A percentile compares a stretch with the other conserved stretches of the same genome.
phyloP scores from a whole-genome alignment of 2,329 filamentous ascomycete species.

The Ceratocystiopsis minuta region DNA sequence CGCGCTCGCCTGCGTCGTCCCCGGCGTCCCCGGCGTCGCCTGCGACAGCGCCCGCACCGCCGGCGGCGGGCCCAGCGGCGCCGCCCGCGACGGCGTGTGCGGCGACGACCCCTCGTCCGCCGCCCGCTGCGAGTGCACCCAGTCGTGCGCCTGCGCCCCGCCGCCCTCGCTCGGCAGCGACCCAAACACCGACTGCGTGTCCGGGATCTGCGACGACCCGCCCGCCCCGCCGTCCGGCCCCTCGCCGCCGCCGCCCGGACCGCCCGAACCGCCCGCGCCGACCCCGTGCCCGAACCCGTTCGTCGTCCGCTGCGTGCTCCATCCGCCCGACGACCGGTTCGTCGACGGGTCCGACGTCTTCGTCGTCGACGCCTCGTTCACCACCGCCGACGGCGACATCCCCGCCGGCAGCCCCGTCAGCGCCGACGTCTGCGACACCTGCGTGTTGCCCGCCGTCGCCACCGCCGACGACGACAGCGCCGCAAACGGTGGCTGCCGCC shows the following conservation, averaged over 20 bases:
- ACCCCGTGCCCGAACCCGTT: slow-evolving; percentile 34
- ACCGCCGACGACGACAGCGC: slow-evolving; percentile 20
- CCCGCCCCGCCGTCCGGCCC: background rate
- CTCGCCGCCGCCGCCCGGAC: background rate
- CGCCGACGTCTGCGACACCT: slow-evolving; percentile 46
- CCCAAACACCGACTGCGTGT: slow-evolving; percentile 28
- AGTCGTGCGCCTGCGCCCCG: slow-evolving; percentile 26
- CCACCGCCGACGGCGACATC: slow-evolving; percentile 37
- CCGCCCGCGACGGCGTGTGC: background rate
- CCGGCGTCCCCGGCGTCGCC: slow-evolving; percentile 15
- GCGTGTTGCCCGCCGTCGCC: slow-evolving; percentile 30
- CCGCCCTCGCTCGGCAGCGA: slow-evolving; percentile 20
- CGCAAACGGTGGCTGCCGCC: slow-evolving; percentile 12
- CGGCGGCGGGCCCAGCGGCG: slow-evolving; percentile 3
- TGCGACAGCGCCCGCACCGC: slow-evolving; percentile 17
- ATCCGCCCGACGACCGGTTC: slow-evolving; percentile 38
- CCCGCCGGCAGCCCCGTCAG: slow-evolving; percentile 39
- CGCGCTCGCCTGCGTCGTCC: slow-evolving; percentile 1
- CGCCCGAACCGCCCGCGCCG: background rate
- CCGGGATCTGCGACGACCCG: slow-evolving; percentile 30
- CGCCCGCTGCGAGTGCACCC: slow-evolving; percentile 35
- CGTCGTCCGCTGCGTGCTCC: slow-evolving; percentile 47
- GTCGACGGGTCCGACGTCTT: slow-evolving; percentile 62
- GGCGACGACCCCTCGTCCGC: background rate
- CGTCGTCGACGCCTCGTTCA: slow-evolving; percentile 87